Percentiles rank a stretch among this genome's conserved stretches.
Evolutionary conservation across 2,329 filamentous ascomycete genomes (phyloP).

Genomic region (Beauveria varroae): DNA sequence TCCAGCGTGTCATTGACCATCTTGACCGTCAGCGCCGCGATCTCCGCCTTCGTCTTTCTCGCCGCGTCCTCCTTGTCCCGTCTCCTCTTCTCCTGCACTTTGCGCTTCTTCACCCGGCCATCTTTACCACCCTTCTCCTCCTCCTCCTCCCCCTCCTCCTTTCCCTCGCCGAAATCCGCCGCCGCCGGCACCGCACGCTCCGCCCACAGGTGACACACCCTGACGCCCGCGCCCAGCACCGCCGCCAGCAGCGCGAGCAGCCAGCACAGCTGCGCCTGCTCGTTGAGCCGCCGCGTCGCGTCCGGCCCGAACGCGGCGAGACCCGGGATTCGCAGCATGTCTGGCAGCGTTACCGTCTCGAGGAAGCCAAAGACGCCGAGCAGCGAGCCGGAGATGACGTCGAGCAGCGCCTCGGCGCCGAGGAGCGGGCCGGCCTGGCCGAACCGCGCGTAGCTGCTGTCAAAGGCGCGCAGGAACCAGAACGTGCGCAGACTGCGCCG

Average conservation of each 20-base stretch:
- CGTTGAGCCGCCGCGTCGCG: slow-evolving; percentile 37
- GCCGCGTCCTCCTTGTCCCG: slow-evolving; percentile 27
- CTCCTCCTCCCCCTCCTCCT: slow-evolving; percentile 11
- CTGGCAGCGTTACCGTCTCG: slow-evolving; percentile 56
- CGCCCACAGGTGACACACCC: slow-evolving; percentile 31
- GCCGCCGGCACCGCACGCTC: slow-evolving; percentile 27
- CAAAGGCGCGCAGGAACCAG: slow-evolving; percentile 57
- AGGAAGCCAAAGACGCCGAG: slow-evolving; percentile 61
- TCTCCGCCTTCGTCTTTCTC: slow-evolving; percentile 22
- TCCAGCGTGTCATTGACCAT: slow-evolving; percentile 54
- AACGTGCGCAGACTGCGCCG: slow-evolving; percentile 62
- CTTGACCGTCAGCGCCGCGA: slow-evolving; percentile 33
- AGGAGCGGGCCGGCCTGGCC: slow-evolving; percentile 13
- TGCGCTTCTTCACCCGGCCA: slow-evolving; percentile 15
- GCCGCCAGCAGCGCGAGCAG: slow-evolving; percentile 52
- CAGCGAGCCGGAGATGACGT: slow-evolving; percentile 49
- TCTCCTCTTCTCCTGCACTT: slow-evolving; percentile 24
- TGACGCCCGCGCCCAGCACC: slow-evolving; percentile 34
- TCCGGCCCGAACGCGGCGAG: slow-evolving; percentile 46
- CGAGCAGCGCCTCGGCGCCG: slow-evolving; percentile 37
- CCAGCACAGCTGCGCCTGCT: slow-evolving; percentile 64
- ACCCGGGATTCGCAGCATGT: slow-evolving; percentile 36
- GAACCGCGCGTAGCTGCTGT: slow-evolving; percentile 39
- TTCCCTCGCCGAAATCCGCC: slow-evolving; percentile 15
- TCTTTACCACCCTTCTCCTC: slow-evolving; percentile 12